Evolutionary conservation across 208 protist genomes (phyloP).

Genomic region (Trypanosoma vivax): DNA sequence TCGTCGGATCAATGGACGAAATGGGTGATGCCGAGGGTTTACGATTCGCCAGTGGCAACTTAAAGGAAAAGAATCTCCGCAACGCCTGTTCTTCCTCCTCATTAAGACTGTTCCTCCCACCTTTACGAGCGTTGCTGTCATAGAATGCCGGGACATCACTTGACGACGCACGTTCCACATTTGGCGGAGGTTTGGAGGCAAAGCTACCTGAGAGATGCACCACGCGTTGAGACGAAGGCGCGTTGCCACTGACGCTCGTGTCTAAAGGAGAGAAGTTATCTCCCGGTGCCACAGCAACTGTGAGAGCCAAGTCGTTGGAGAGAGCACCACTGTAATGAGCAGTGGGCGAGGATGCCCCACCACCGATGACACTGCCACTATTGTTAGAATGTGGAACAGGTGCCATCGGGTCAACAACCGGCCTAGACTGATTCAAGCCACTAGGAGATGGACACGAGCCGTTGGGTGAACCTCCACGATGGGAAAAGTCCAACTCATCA

Average conservation of each 20-base stretch:
- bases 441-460: conserved; percentile 12
- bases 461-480: conserved; percentile 41
- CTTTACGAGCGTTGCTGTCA: conserved; percentile 46
- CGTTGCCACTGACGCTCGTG: conserved; percentile 14
- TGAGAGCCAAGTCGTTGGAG: conserved; percentile 24
- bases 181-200: conserved; percentile 40
- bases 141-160: conserved; percentile 77
- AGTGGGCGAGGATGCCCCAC: conserved; percentile 22
- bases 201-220: conserved; percentile 49
- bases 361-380: conserved; percentile 4
- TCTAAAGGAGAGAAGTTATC: conserved; percentile 32
- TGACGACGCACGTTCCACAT: conserved; percentile 49
- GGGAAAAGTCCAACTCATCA: conserved; percentile 64
- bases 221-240: conserved; percentile 31
- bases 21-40: conserved; percentile 1
- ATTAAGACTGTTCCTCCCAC: conserved; percentile 21
- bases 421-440: conserved; percentile 24
- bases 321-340: conserved; percentile 23
- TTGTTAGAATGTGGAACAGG: conserved; percentile 40
- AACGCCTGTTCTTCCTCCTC: conserved; percentile 41
- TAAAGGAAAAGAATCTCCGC: conserved; percentile 34
- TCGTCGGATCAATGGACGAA: conserved; percentile 17
- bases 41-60: conserved; percentile 11
- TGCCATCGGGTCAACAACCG: conserved; percentile 62
- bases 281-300: conserved; percentile 29